phyloP scores from a whole-genome alignment of 768 basidiomycete species.

The Leccinellum albellum region DNA sequence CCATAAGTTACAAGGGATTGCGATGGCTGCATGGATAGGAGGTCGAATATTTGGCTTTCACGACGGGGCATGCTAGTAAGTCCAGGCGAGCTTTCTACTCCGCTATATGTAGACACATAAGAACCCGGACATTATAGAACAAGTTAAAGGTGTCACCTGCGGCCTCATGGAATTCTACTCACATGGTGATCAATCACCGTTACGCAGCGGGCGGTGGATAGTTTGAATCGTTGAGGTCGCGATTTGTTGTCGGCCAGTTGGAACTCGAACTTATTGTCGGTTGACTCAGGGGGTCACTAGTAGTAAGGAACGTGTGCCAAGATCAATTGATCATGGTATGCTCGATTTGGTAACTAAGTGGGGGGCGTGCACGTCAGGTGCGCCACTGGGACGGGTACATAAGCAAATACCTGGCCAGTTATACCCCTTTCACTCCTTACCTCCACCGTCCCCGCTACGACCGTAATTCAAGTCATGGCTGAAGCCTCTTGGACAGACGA shows the following conservation, averaged over 20 bases:
- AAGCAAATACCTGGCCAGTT: slow-evolving; percentile 13
- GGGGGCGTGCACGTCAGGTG: slow-evolving; percentile 22
- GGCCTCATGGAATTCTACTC: background rate
- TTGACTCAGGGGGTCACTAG: background rate
- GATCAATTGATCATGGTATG: background rate
- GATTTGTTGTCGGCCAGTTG: background rate
- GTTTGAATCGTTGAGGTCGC: background rate
- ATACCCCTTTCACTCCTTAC: slow-evolving; percentile 19
- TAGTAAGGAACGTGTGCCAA: background rate
- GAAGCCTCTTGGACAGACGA: slow-evolving; percentile 68
- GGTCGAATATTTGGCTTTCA: background rate
- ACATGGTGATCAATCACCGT: background rate
- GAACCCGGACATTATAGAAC: slow-evolving; percentile 54
- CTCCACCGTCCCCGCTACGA: slow-evolving; percentile 1
- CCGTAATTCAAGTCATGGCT: slow-evolving; percentile 38
- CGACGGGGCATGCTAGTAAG: background rate
- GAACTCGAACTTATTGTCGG: background rate
- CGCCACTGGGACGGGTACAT: slow-evolving; percentile 20
- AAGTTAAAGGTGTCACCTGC: too few relatives aligned
- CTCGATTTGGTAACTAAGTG: slow-evolving; percentile 10
- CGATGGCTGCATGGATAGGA: background rate
- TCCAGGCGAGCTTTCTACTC: background rate
- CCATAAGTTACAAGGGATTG: background rate
- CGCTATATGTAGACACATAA: slow-evolving; percentile 46
- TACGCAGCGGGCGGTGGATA: background rate